Base-by-base conservation (phyloP, 306 rosid species). In the Prunus mume region DNA sequence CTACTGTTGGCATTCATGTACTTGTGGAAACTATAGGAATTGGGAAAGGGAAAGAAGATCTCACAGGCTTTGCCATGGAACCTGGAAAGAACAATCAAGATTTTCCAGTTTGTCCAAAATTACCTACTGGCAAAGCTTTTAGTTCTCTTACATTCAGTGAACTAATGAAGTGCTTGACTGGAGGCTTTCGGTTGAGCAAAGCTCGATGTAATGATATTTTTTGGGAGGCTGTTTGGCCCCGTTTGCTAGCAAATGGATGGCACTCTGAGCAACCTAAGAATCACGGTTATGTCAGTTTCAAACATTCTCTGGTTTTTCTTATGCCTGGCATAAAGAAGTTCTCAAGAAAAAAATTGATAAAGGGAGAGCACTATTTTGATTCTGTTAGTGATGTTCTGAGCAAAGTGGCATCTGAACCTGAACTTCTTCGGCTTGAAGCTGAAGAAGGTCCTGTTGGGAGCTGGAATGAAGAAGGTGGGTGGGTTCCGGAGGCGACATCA, bases 221-320 rank as follows among this genome's bases (percentile, higher is more conserved):
- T 80, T 90, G 97, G 97, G 92, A 88, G 73, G 97, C 97, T 74
- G 91, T 92, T 75, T 92, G 97, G 97, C 97, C 97, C 19, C 97
- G 95, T 72, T 87, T 90, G 79, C 84, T 91, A 8, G 95, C 88
- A 38, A 92, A 85, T 79, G 97, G 95, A 65, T 92, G 97, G 95
- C 90, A 90, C 80, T 90, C 96, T 8, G 93, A 90, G 90, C 92
- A 86, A 68, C 90, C 88, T 13, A 82, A 83, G 80, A 81, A 82
- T 80, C 94, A 78, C 70, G 88, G 85, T 60, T 87, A 79, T 78
- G 60, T 85, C 50, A 83, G 84, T 67, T 81, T 91, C 65, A 82
- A 83, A 68, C 72, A 77, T 63, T 69, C 69, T 72, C 72, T 92
- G 75, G 95, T 88, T 78, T 92, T 90, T 84, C 90, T 92, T 72